Conservation (phyloP, 1,139 yeast genomes). For the Yamadazyma songkhlaensis region DNA sequence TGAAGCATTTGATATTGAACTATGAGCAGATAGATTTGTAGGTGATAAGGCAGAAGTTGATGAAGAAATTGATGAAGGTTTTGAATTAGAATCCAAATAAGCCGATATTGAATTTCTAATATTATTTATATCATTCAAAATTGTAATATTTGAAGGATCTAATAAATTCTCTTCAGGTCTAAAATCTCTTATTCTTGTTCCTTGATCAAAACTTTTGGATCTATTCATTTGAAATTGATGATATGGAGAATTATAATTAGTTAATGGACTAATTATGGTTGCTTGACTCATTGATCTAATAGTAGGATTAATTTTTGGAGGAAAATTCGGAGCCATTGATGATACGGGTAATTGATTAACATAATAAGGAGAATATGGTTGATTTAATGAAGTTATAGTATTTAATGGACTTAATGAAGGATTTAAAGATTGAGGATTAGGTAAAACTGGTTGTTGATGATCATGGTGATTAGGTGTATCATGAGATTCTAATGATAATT, state of each 20-base stretch:
- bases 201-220: too few relatives aligned
- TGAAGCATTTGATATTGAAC: background rate
- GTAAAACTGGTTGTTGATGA: background rate
- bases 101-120: background rate
- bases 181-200: too few relatives aligned
- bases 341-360: background rate
- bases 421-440: background rate
- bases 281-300: too few relatives aligned
- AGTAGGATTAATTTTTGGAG: too few relatives aligned
- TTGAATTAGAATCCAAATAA: constrained; percentile 1
- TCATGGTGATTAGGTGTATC: background rate
- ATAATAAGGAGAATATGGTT: background rate
- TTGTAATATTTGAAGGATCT: background rate
- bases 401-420: background rate
- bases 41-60: background rate
- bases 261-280: too few relatives aligned
- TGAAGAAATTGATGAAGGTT: background rate
- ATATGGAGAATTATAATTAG: too few relatives aligned
- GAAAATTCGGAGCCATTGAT: too few relatives aligned
- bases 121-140: background rate
- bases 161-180: background rate
- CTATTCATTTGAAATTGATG: too few relatives aligned
- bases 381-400: background rate
- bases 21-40: background rate
- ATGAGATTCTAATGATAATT: constrained; percentile 5